Base-by-base conservation (phyloP, 78 protist genomes). In the Planoprotostelium fungivorum region DNA sequence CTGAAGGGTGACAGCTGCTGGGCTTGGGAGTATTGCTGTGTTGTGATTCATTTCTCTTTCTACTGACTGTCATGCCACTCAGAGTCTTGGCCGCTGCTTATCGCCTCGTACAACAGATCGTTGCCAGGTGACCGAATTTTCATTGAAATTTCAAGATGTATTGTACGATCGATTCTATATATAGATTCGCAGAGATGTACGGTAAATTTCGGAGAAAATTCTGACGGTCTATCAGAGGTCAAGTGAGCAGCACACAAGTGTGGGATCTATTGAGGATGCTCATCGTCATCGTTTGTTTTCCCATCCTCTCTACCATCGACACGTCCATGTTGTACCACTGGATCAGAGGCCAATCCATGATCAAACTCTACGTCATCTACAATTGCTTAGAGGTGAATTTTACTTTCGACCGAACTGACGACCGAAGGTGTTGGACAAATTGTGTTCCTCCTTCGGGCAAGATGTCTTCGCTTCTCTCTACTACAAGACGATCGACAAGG, bases 321-420 rank as follows among this genome's bases (percentile, higher is more conserved):
- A 88, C 93, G 63, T 95, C 98, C 0, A 63, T 89, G 85, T 38
- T 94, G 5, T 97, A 97, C 91, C 98, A 97, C 90, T 29, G n/a
- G 84, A 92, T 97, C 34, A 73, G 97, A 0, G 97, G 97, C 1
- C 98, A 98, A 90, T 86, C 94, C n/a, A 83, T 89, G n/a, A 87
- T 98, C 90, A 97, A 97, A 90, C 91, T 98, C 36, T 98, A 98
- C 88, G 97, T 97, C 29, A 94, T 97, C 63, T 97, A 83, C 93
- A 95, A 97, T 90, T 89, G 95, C 34, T 84, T 94, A 29, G 98
- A 95, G 91, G 95, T 51, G 73, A 51, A 25, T 5, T 51, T 25
- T 16, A 51, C 16, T 51, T 5, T 51, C 31, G 16, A 90, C 1
- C 34, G n/a, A 35, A 16, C 5, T 36, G 36, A 16, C 5, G 0